A percentile compares a stretch with the other conserved stretches of the same genome.
Evolutionary conservation across 1,284 basidiomycete species (phyloP).

Genomic region (Pisolithus thermaeus): DNA sequence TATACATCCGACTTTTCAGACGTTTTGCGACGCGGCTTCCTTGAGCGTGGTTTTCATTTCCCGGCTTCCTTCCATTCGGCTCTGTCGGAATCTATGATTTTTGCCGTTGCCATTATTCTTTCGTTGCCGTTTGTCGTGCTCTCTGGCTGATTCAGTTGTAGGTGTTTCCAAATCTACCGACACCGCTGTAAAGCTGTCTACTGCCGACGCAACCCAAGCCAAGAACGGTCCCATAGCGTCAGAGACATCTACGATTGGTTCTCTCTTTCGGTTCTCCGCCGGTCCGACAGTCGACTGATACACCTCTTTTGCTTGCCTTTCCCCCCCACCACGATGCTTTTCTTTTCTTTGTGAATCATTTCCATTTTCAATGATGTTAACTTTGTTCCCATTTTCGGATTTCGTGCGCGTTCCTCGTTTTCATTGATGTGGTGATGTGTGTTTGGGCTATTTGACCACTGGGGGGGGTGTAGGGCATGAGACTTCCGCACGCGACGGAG

Average conservation of each 20-base stretch:
- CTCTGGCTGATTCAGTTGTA: conserved; percentile 14
- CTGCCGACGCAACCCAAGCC: conserved; percentile 12
- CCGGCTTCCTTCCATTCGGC: background rate
- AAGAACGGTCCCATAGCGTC: conserved; percentile 16
- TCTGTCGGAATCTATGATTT: background rate
- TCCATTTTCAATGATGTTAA: conserved; percentile 7
- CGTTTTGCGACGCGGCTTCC: background rate
- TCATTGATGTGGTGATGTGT: conserved; percentile 18
- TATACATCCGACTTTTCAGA: conserved; percentile 5
- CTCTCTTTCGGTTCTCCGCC: conserved; percentile 36
- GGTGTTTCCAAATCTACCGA: conserved; percentile 12
- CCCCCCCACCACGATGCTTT: conserved; percentile 9
- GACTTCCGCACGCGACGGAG: conserved; percentile 17
- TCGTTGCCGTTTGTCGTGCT: conserved; percentile 10
- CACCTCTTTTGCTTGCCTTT: conserved; percentile 21
- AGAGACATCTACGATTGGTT: conserved; percentile 37
- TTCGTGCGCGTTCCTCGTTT: conserved; percentile 11
- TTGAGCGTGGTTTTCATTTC: background rate
- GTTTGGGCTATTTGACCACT: conserved; percentile 21
- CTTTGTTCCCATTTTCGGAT: conserved; percentile 6
- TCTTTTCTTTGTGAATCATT: background rate
- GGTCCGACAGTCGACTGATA: conserved; percentile 36
- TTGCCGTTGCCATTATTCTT: conserved; percentile 5
- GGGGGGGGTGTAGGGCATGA: conserved; percentile 27
- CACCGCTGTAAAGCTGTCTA: conserved; percentile 6